A percentile compares a stretch with the other conserved stretches of the same genome.
phyloP scores from a whole-genome alignment of 805 yeast species.

The Candida silvicultrix region DNA sequence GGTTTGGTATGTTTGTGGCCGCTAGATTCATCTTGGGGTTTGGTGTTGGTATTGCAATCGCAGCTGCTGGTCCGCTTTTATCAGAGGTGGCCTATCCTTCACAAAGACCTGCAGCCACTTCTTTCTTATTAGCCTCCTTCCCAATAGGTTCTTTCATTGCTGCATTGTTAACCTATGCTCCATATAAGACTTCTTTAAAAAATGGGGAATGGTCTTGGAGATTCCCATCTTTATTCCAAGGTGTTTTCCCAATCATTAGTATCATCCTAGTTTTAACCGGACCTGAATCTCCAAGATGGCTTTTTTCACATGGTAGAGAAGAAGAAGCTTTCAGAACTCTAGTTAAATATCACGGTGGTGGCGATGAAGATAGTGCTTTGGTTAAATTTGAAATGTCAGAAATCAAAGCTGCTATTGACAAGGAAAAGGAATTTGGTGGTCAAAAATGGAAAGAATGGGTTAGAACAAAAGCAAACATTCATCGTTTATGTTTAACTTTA shows the following conservation, averaged over 20 bases:
- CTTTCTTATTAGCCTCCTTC: constrained; percentile 44
- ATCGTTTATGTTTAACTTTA: constrained; percentile 31
- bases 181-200: constrained; percentile 23
- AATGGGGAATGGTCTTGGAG: constrained; percentile 56
- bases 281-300: constrained; percentile 47
- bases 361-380: constrained; percentile 20
- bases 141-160: constrained; percentile 48
- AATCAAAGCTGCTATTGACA: constrained; percentile 32
- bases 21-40: constrained; percentile 38
- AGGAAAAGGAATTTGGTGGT: constrained; percentile 35
- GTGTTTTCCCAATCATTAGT: constrained; percentile 38
- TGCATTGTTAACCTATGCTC: constrained; percentile 45
- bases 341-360: constrained; percentile 32
- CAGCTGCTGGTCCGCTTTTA: constrained; percentile 38
- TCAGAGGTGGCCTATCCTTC: constrained; percentile 44
- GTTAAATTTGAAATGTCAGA: constrained; percentile 35
- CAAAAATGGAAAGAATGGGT: constrained; percentile 17
- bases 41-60: constrained; percentile 35
- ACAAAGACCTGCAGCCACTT: constrained; percentile 32
- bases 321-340: constrained; percentile 39
- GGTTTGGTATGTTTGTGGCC: constrained; percentile 1
- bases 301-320: constrained; percentile 32
- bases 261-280: constrained; percentile 27
- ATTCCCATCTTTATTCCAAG: constrained; percentile 48
- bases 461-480: constrained; percentile 32